Percentiles rank a stretch among this genome's conserved stretches.
These are phyloP conservation scores for Aureobasidium sp. DNA, from an alignment of 2,329 filamentous ascomycete species.

Conservation along the genomic window DNA sequence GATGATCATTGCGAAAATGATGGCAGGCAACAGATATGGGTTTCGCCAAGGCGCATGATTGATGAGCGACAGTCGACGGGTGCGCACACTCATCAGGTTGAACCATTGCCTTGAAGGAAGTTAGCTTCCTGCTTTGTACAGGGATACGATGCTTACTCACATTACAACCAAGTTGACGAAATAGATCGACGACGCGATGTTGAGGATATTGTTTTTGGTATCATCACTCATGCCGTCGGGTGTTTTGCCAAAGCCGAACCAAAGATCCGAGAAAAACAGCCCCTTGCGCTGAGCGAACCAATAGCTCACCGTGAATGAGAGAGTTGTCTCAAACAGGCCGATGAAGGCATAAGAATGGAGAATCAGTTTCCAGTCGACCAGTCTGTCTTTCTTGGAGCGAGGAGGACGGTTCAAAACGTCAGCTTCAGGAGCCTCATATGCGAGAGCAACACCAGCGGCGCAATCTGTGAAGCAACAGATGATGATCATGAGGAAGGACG, in stretches of 20 bases:
- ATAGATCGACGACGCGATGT: slow-evolving; percentile 65
- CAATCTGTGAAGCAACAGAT: slow-evolving; percentile 68
- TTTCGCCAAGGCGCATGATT: slow-evolving; percentile 66
- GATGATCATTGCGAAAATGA: slow-evolving; percentile 61
- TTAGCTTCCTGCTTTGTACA: not conserved
- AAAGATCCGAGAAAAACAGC: slow-evolving; percentile 58
- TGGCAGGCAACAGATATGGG: slow-evolving; percentile 61
- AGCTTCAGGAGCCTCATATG: slow-evolving; percentile 70
- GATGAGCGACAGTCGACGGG: slow-evolving; percentile 54
- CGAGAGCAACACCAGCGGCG: slow-evolving; percentile 63
- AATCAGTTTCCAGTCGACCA: slow-evolving; percentile 68
- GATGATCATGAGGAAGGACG: slow-evolving; percentile 61
- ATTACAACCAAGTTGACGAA: slow-evolving; percentile 76
- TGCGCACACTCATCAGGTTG: slow-evolving; percentile 64
- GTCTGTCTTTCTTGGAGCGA: slow-evolving; percentile 60
- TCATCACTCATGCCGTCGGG: slow-evolving; percentile 44
- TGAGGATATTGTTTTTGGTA: slow-evolving; percentile 50
- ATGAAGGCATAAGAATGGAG: slow-evolving; percentile 66
- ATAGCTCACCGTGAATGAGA: slow-evolving; percentile 40
- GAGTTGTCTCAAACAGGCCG: slow-evolving; percentile 45
- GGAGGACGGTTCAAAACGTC: slow-evolving; percentile 65
- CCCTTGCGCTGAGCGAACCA: slow-evolving; percentile 45
- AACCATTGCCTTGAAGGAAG: slow-evolving; percentile 56
- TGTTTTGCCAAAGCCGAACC: slow-evolving; percentile 59
- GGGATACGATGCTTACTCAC: slow-evolving; percentile 34